A percentile compares a stretch with the other conserved stretches of the same genome.
These are phyloP conservation scores for Auricularia heimuer DNA, from an alignment of 768 basidiomycete species.

Conservation along the genomic window DNA sequence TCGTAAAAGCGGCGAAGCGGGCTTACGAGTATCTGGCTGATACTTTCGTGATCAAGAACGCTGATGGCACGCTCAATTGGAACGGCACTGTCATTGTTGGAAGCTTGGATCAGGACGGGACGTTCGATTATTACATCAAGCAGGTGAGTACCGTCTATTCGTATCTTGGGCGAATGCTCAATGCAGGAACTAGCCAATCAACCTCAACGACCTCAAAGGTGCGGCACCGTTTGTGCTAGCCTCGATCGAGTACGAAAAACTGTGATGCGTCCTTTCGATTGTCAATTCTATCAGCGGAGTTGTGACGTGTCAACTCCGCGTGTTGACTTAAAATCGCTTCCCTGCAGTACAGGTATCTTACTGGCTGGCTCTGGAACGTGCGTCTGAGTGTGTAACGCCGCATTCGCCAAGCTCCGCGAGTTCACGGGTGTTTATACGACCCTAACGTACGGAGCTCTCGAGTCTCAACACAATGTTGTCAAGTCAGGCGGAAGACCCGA, in stretches of 20 bases:
- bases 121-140: background rate
- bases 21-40: conserved; percentile 33
- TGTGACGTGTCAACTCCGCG: no score
- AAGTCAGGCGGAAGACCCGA: no score
- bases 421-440: no score
- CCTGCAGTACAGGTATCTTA: no score
- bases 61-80: conserved; percentile 38
- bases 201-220: conserved; percentile 39
- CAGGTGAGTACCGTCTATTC: conserved; percentile 33
- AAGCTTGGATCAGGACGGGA: conserved; percentile 5
- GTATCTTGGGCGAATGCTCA: conserved; percentile 20
- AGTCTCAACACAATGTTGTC: no score
- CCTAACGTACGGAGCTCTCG: no score
- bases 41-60: conserved; percentile 32
- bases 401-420: no score
- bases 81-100: conserved; percentile 33
- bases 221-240: conserved; percentile 36
- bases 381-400: no score
- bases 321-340: no score
- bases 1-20: conserved; percentile 28
- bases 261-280: conserved; percentile 4
- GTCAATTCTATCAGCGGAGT: no score
- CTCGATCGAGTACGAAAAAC: conserved; percentile 33
- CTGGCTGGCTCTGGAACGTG: no score
- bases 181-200: conserved; percentile 15